Conservation (phyloP, 441 rosid genomes). For the Pelargonium fulgidum region DNA sequence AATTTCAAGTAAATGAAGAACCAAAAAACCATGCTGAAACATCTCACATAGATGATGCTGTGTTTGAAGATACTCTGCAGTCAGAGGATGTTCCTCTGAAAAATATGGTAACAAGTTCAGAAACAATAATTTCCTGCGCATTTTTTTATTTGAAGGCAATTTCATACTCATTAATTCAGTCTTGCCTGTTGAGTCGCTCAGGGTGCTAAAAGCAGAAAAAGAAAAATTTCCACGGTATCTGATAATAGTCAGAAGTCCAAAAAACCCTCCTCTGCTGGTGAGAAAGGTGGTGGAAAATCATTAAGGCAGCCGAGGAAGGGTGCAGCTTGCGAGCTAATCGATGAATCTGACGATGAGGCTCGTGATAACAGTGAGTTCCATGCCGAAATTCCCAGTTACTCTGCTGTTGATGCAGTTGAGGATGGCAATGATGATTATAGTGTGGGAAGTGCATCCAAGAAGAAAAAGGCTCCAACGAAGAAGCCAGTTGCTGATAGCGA, state of each 20-base stretch:
- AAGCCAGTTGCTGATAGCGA: slow-evolving; percentile 26
- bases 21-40: slow-evolving; percentile 28
- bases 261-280: slow-evolving; percentile 19
- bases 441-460: slow-evolving; percentile 25
- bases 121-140: background rate
- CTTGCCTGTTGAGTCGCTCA: slow-evolving; percentile 17
- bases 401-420: slow-evolving; percentile 29
- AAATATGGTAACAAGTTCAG: slow-evolving; percentile 31
- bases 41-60: slow-evolving; percentile 18
- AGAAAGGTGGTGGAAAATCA: slow-evolving; percentile 25
- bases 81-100: slow-evolving; percentile 24
- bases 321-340: slow-evolving; percentile 24
- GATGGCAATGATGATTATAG: slow-evolving; percentile 26
- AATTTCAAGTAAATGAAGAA: slow-evolving; percentile 32
- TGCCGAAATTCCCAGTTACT: slow-evolving; percentile 28
- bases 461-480: slow-evolving; percentile 35
- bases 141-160: slow-evolving; percentile 11
- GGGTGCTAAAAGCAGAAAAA: slow-evolving; percentile 26
- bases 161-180: background rate
- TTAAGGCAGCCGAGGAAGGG: slow-evolving; percentile 37
- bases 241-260: slow-evolving; percentile 24
- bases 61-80: slow-evolving; percentile 18
- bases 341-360: slow-evolving; percentile 34
- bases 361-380: slow-evolving; percentile 18
- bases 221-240: slow-evolving; percentile 23